Percentiles rank a stretch among this genome's conserved stretches.
These are phyloP conservation scores for Cladorrhinum samala DNA, from an alignment of 495 filamentous ascomycete species.

Conservation along the genomic window DNA sequence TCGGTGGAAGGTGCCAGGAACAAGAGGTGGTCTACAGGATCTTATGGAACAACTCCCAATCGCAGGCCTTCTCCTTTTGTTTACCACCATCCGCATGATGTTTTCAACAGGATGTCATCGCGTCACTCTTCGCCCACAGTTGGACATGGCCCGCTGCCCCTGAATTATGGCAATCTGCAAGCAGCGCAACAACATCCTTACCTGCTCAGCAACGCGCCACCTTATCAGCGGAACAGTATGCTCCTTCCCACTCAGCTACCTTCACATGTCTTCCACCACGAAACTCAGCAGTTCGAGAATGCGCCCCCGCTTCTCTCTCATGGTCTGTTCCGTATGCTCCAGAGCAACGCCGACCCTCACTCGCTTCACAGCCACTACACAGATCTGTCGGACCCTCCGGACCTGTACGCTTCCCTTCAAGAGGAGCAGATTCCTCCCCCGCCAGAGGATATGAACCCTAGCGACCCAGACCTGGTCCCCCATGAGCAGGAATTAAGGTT, in stretches of 20 bases:
- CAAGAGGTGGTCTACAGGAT: slow-evolving; percentile 69
- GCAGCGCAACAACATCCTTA: slow-evolving; percentile 48
- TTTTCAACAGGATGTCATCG: slow-evolving; percentile 44
- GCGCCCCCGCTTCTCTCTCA: slow-evolving; percentile 55
- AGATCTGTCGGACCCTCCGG: slow-evolving; percentile 62
- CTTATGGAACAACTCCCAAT: slow-evolving; percentile 47
- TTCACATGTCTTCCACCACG: slow-evolving; percentile 42
- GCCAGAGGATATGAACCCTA: slow-evolving; percentile 67
- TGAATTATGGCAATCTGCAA: slow-evolving; percentile 49
- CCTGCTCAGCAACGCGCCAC: slow-evolving; percentile 41
- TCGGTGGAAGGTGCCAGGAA: slow-evolving; percentile 52
- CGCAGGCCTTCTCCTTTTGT: slow-evolving; percentile 51
- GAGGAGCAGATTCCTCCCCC: slow-evolving; percentile 64
- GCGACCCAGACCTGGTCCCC: slow-evolving; percentile 60
- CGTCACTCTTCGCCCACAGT: slow-evolving; percentile 51
- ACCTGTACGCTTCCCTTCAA: slow-evolving; percentile 63
- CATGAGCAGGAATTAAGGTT: slow-evolving; percentile 75
- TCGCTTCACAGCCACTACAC: slow-evolving; percentile 55
- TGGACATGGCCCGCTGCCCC: slow-evolving; percentile 44
- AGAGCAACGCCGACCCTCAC: slow-evolving; percentile 61
- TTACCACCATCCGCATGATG: slow-evolving; percentile 46
- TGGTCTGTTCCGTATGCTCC: slow-evolving; percentile 60
- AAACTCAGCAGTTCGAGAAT: slow-evolving; percentile 45
- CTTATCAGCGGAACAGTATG: slow-evolving; percentile 41
- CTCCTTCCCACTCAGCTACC: slow-evolving; percentile 42